Percentiles rank a stretch among this genome's conserved stretches.
Conservation (phyloP, 2,329 filamentous ascomycete genomes). For the Epichloe aotearoae region DNA sequence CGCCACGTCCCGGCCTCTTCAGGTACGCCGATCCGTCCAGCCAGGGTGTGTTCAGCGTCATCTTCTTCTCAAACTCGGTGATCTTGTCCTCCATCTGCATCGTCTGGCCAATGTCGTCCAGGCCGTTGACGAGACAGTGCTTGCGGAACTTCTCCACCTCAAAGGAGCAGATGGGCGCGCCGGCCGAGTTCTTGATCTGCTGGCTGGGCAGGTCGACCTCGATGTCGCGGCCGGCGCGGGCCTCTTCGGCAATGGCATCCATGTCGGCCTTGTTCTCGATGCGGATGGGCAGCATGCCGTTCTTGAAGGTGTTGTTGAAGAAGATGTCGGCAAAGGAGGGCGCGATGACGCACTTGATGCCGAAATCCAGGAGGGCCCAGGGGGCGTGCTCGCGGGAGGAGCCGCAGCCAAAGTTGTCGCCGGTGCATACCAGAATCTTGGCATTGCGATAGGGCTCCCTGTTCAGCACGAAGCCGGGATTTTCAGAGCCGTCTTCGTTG, state of each 20-base stretch:
- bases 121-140: slow-evolving; percentile 83
- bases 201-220: slow-evolving; percentile 85
- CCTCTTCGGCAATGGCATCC: slow-evolving; percentile 61
- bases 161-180: slow-evolving; percentile 63
- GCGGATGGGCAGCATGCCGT: slow-evolving; percentile 86
- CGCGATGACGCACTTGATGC: slow-evolving; percentile 86
- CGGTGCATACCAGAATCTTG: slow-evolving; percentile 86
- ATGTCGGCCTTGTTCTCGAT: slow-evolving; percentile 56
- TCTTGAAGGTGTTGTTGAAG: slow-evolving; percentile 99
- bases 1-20: slow-evolving; percentile 34
- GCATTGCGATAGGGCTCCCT: slow-evolving; percentile 68
- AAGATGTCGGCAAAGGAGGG: slow-evolving; percentile 70
- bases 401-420: slow-evolving; percentile 91
- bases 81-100: slow-evolving; percentile 91
- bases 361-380: slow-evolving; percentile 93
- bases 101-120: slow-evolving; percentile 91
- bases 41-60: slow-evolving; percentile 74
- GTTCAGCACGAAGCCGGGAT: slow-evolving; percentile 79
- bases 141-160: slow-evolving; percentile 89
- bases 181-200: slow-evolving; percentile 61
- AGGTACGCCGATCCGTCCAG: slow-evolving; percentile 79
- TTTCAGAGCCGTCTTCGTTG: slow-evolving; percentile 59
- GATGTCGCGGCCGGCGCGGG: slow-evolving; percentile 65
- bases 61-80: slow-evolving; percentile 62
- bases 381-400: slow-evolving; percentile 89